Conservation (phyloP, 78 protist species). For the Guillardia theta region DNA sequence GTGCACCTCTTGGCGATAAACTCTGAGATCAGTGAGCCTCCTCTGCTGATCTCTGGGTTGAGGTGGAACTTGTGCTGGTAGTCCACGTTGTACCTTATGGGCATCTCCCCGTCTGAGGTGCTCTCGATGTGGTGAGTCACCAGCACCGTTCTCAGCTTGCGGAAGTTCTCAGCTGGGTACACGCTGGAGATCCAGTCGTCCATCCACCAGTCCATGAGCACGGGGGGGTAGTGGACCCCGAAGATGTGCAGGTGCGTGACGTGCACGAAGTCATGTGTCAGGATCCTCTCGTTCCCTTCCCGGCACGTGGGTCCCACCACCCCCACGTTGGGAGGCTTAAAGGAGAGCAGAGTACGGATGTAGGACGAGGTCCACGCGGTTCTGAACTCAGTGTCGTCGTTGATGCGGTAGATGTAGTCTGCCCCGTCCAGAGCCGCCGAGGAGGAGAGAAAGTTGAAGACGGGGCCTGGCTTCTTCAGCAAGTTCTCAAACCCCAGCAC, state of each 20-base stretch:
- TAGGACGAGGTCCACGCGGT: neutral
- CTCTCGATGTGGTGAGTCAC: neutral
- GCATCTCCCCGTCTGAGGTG: neutral
- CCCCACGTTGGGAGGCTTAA: neutral
- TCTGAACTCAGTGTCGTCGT: neutral
- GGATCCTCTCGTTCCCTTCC: neutral
- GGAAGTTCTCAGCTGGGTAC: too few relatives aligned
- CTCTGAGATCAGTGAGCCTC: neutral
- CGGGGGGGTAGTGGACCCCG: neutral
- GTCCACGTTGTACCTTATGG: neutral
- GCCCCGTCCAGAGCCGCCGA: neutral
- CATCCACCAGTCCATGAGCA: constrained; percentile 14
- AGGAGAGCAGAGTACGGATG: neutral
- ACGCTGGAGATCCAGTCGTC: constrained; percentile 26
- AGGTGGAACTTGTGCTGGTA: neutral
- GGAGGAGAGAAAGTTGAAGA: neutral
- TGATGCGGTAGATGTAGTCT: neutral
- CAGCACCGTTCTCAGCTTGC: neutral
- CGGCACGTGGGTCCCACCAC: neutral
- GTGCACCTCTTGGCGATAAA: neutral
- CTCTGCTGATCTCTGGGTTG: too few relatives aligned
- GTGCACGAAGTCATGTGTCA: neutral
- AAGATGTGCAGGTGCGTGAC: neutral
- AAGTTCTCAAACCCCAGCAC: neutral
- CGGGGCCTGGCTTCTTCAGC: neutral